Evolutionary conservation across 495 filamentous ascomycete species (phyloP), one percentile per base, ranked within the genome.

Genomic region (Physcia stellaris): DNA sequence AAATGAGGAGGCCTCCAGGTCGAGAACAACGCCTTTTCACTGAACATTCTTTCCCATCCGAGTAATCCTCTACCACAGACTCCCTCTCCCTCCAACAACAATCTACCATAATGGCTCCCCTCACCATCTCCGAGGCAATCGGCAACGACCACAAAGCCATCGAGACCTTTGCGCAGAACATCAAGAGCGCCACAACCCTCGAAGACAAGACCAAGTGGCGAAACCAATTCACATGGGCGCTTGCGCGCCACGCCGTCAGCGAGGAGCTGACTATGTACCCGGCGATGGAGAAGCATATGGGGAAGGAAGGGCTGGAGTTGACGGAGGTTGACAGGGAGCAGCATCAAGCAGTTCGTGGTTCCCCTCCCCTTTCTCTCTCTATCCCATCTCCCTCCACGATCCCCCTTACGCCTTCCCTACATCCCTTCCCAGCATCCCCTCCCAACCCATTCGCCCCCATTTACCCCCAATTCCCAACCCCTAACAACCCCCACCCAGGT

Each of bases 241-340:
- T 85, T 3, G 73, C 81, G 9, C 68, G 78, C 6, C 71, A 81
- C 48, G 67, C 69, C 0, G 60, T 82, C 47, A 71, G 61, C 37
- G 75, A 84, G 52, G 80, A 84, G 57, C 53, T 85, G 2, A 68
- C 80, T 24, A 63, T 84, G 12, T 83, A 83, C 53, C 80, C 79
- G 1, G 66, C 66, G 0, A 64, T 83, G 5, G 79, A 81, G 46
- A 72, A 73, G 45, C 39, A 75, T 34, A n/a, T 28, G 26, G 26
- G 13, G 9, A 28, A 28, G 13, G 26, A 28, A 28, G 26, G 26
- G 13, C 7, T 7, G 13, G 13, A 28, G 26, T 13, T 28, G 26
- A 13, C 26, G 9, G 26, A 28, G 26, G 13, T 7, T 7, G 26
- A 28, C 26, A 7, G 26, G 13, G 26, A 13, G 19, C 4, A 15